Base-by-base conservation (phyloP, 2,329 filamentous ascomycete genomes). In the Tolypocladium endophyticum region DNA sequence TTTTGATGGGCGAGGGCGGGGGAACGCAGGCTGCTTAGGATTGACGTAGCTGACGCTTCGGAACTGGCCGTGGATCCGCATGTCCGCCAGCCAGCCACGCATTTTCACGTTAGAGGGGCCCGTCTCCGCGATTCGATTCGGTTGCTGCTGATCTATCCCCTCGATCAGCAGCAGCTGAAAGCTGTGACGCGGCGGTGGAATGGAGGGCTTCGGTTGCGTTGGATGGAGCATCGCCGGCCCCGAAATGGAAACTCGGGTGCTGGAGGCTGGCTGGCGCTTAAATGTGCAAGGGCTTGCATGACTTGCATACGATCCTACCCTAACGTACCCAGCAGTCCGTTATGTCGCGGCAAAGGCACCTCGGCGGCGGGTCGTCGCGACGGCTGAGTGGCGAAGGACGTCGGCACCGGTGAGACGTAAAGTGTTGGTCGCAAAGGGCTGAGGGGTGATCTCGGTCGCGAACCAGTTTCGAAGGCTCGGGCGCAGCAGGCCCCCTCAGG, bases 241-340 rank as follows among this genome's bases (percentile, higher is more conserved):
- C 47, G 16, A 52, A 52, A 33, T 8, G 47, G 47, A 52, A 52
- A 52, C 28, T 33, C 28, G 47, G 47, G 16, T 33, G 7, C 20
- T 35, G 9, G 28, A 52, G 47, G 47, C 47, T 52, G 50, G 50
- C 50, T 35, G 43, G 58, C 58, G 58, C 58, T 59, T 59, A 55
- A 55, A 52, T 56, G 58, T 55, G 58, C 53, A 25, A 56, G 25
- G 53, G 16, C 58, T 50, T 59, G 58, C 58, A 41, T 56, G 58
- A 59, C 53, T 30, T 56, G 41, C 53, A 59, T 55, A 16, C 18
- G 4, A 20, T 23, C 38, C 52, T 25, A 28, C n/a, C n/a, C 25
- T 28, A 28, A 8, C 9, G 18, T n/a, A 23, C 23, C 43, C 43
- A 47, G 23, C 38, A 28, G 57, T 36, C 58, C 52, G 58, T 55